These are phyloP conservation scores for Aspergillus nomiae DNA, from an alignment of 2,329 filamentous ascomycete species.

Conservation along the genomic window DNA sequence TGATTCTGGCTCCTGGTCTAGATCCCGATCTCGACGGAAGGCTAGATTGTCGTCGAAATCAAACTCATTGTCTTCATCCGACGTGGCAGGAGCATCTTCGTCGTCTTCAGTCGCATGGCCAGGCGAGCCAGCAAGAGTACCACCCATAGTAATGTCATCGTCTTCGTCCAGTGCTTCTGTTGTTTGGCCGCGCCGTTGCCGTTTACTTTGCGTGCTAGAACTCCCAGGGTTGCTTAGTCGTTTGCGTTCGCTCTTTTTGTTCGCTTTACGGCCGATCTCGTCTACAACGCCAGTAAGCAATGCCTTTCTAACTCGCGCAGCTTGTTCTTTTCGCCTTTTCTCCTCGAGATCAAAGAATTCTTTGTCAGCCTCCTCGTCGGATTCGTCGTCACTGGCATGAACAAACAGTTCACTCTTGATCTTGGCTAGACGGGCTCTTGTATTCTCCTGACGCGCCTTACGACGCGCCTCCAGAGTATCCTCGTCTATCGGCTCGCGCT, in stretches of 20 bases:
- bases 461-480: slow-evolving; percentile 62
- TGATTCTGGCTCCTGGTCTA: slow-evolving; percentile 16
- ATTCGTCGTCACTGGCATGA: slow-evolving; percentile 82
- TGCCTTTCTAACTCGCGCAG: slow-evolving; percentile 51
- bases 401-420: slow-evolving; percentile 87
- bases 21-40: slow-evolving; percentile 31
- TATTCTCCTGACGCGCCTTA: slow-evolving; percentile 63
- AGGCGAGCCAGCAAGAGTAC: slow-evolving; percentile 10
- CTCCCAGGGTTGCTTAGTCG: slow-evolving; percentile 31
- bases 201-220: slow-evolving; percentile 27
- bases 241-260: slow-evolving; percentile 31
- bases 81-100: slow-evolving; percentile 20
- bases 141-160: slow-evolving; percentile 36
- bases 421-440: slow-evolving; percentile 73
- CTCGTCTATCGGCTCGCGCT: slow-evolving; percentile 62
- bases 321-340: slow-evolving; percentile 61
- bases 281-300: slow-evolving; percentile 44
- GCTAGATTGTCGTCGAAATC: slow-evolving; percentile 38
- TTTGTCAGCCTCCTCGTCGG: slow-evolving; percentile 71
- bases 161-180: slow-evolving; percentile 26
- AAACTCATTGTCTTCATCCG: slow-evolving; percentile 34
- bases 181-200: slow-evolving; percentile 27
- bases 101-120: not conserved
- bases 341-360: slow-evolving; percentile 80
- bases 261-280: slow-evolving; percentile 27